Percentiles rank a stretch among this genome's conserved stretches.
These are phyloP conservation scores for Pichia deserticola DNA, from an alignment of 805 yeast species.

Conservation along the genomic window DNA sequence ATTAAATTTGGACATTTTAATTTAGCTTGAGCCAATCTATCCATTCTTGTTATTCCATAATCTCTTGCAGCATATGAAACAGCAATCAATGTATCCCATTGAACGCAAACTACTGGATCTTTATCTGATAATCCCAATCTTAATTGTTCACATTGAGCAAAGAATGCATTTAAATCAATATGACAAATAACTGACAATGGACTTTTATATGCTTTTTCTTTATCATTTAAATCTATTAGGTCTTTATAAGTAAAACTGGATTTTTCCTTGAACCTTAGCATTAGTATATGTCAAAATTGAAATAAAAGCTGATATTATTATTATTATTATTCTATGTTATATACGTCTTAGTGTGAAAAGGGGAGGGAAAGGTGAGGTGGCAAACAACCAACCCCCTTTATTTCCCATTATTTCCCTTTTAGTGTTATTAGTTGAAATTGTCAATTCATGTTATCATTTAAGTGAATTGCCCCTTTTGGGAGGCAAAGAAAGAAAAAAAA, in stretches of 20 bases:
- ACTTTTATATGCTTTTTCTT: constrained; percentile 44
- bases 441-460: too few species aligned
- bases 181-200: constrained; percentile 78
- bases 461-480: too few species aligned
- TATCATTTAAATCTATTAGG: constrained; percentile 40
- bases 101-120: constrained; percentile 90
- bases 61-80: constrained; percentile 85
- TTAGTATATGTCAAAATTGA: background rate
- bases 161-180: constrained; percentile 90
- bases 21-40: constrained; percentile 56
- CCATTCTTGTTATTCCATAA: constrained; percentile 77
- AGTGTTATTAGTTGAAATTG: too few species aligned
- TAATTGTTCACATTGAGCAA: constrained; percentile 87
- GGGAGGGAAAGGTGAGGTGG: too few species aligned
- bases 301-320: too few species aligned
- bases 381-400: too few species aligned
- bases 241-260: constrained; percentile 45
- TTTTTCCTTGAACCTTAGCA: constrained; percentile 10
- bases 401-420: too few species aligned
- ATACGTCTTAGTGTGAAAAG: too few species aligned
- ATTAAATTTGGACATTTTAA: constrained; percentile 69
- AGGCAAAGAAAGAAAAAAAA: too few species aligned
- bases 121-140: constrained; percentile 55
- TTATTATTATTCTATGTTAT: too few species aligned
- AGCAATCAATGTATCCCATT: constrained; percentile 87